Evolutionary conservation across 139 green algal species (phyloP).

Genomic region (Spirogloea muscicola): DNA sequence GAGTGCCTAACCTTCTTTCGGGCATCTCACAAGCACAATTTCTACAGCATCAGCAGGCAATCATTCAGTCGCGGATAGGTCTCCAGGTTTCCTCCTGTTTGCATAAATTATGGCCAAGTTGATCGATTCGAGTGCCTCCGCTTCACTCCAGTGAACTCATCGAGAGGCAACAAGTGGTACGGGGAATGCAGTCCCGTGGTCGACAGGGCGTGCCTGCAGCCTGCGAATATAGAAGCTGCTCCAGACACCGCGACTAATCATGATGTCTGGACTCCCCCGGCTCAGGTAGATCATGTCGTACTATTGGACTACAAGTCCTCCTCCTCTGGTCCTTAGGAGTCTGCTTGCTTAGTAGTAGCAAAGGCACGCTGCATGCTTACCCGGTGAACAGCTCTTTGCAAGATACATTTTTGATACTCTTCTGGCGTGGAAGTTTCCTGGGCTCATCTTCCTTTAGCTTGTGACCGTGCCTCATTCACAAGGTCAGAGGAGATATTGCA

Average conservation of each 20-base stretch:
- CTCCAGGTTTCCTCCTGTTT: too few species aligned
- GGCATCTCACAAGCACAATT: too few species aligned
- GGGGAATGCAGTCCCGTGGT: constrained; percentile 6
- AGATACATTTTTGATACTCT: too few species aligned
- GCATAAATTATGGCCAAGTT: neutral
- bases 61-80: too few species aligned
- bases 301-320: neutral
- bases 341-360: too few species aligned
- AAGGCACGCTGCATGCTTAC: neutral
- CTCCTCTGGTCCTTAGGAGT: too few species aligned
- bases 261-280: constrained; percentile 13
- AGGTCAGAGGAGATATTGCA: constrained; percentile 40
- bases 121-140: neutral
- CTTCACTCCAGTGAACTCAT: constrained; percentile 22
- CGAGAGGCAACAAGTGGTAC: constrained; percentile 26
- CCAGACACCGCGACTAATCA: constrained; percentile 17
- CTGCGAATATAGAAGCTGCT: constrained; percentile 16
- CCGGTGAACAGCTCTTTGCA: neutral
- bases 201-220: constrained; percentile 5
- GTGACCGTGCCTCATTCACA: neutral
- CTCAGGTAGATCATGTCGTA: constrained; percentile 4
- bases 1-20: too few species aligned
- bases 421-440: neutral
- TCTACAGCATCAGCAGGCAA: too few species aligned
- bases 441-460: neutral